Evolutionary conservation across 2,329 filamentous ascomycete genomes (phyloP), one percentile per base, ranked within the genome.

Genomic region (Reticulascus tulasneorum): DNA sequence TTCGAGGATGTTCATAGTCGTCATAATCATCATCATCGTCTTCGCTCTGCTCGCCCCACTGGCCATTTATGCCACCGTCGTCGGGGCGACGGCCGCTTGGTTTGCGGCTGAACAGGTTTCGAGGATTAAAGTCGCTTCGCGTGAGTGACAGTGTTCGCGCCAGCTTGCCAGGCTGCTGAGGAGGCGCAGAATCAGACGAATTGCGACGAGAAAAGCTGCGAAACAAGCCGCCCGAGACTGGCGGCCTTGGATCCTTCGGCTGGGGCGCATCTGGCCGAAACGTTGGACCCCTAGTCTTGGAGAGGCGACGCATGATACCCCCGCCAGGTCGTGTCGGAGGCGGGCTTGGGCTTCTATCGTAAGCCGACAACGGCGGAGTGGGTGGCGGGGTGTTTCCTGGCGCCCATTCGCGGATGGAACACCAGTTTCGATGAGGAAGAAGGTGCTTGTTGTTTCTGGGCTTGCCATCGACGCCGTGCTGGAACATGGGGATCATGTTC

Each of bases 401-500:
- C 9, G 78, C 69, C 63, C 94, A 97, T 55, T 86, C 75, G 35
- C 86, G 77, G 50, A 98, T 94, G 4, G 88, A 86, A 58, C 91
- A 97, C 86, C 91, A 98, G 58, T 98, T 98, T 21, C 93, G 78
- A 40, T 93, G 84, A 15, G 90, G 90, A 9, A 97, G 70, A 2
- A 98, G 69, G 42, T 83, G 81, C 53, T 88, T 94, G 59, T 98
- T 98, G 62, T 95, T 97, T 44, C 93, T 78, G 15, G 81, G 73
- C 59, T 88, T 94, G 25, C 87, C 86, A 51, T 96, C 89, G 2
- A 96, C 87, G 47, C 94, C 93, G 38, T 88, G 80, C 2, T 75
- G 78, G 58, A 98, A 98, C 43, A 98, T 80, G 1, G 91, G 88
- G 27, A 97, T 93, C 86, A 98, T 94, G 59, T 87, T 81, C 61